Evolutionary conservation across 2,329 filamentous ascomycete genomes (phyloP).

Genomic region (Talaromyces sp.): DNA sequence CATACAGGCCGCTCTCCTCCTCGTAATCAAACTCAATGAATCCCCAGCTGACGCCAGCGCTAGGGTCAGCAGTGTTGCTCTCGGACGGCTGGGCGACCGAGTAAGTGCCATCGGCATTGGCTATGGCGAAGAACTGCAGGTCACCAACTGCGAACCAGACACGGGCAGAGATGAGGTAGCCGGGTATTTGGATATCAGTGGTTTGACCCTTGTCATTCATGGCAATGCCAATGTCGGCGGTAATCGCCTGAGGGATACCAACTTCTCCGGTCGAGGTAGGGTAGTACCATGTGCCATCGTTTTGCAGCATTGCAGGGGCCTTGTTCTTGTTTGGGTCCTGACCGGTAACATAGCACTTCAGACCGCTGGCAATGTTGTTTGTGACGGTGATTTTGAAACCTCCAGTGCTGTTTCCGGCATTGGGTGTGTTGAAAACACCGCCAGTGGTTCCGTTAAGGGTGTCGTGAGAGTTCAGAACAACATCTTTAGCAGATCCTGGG

Average conservation of each 20-base stretch:
- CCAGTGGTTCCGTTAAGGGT: constrained; percentile 5
- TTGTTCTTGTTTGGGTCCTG: constrained; percentile 32
- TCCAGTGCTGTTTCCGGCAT: not conserved
- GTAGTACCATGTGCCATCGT: constrained; percentile 41
- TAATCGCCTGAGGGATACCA: constrained; percentile 34
- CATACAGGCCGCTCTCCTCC: constrained; percentile 35
- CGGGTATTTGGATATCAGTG: constrained; percentile 38
- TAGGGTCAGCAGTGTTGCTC: constrained; percentile 42
- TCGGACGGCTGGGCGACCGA: constrained; percentile 48
- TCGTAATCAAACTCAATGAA: constrained; percentile 49
- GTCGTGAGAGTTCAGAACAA: constrained; percentile 5
- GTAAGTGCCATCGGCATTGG: constrained; percentile 21
- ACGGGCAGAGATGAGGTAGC: constrained; percentile 38
- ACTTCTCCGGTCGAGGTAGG: constrained; percentile 33
- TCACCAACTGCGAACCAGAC: constrained; percentile 45
- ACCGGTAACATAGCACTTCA: constrained; percentile 40
- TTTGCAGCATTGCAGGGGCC: constrained; percentile 41
- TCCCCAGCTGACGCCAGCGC: constrained; percentile 44
- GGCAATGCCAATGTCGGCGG: constrained; percentile 39
- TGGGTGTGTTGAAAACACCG: not conserved
- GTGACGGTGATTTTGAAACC: constrained; percentile 24
- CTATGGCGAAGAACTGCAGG: constrained; percentile 42
- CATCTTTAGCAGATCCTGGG: constrained; percentile 5
- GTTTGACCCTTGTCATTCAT: constrained; percentile 36
- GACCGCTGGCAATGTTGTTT: constrained; percentile 39